Percentiles rank a stretch among this genome's conserved stretches.
These are phyloP conservation scores for Avena atlantica DNA, from an alignment of 176 grass and related monocot species.

Conservation along the genomic window DNA sequence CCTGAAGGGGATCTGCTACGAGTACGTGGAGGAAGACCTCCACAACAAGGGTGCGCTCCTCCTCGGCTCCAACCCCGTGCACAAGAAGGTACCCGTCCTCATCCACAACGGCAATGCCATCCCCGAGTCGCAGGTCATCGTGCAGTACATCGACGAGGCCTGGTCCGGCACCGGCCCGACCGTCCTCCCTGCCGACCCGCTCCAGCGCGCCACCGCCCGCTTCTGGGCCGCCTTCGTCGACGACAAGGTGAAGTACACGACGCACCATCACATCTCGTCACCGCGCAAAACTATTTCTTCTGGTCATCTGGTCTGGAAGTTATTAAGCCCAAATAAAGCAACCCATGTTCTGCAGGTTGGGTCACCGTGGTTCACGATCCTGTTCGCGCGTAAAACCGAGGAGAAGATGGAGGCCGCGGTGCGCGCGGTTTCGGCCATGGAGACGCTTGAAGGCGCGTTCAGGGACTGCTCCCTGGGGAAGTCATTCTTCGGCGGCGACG, in stretches of 20 bases:
- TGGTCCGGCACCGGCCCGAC: slow-evolving; percentile 20
- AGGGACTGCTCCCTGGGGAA: neutral
- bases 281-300: neutral
- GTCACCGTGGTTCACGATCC: slow-evolving; percentile 42
- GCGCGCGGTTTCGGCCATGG: slow-evolving; percentile 26
- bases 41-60: slow-evolving; percentile 61
- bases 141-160: slow-evolving; percentile 73
- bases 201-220: slow-evolving; percentile 49
- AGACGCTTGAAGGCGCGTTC: slow-evolving; percentile 60
- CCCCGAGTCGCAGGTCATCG: slow-evolving; percentile 60
- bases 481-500: slow-evolving; percentile 49
- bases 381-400: slow-evolving; percentile 31
- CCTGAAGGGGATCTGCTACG: slow-evolving; percentile 62
- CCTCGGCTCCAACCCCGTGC: slow-evolving; percentile 55
- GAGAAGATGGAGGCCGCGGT: slow-evolving; percentile 42
- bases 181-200: slow-evolving; percentile 51
- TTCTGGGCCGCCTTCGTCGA: slow-evolving; percentile 75
- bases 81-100: slow-evolving; percentile 72
- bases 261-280: neutral
- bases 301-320: neutral
- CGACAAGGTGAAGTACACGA: slow-evolving; percentile 53
- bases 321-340: neutral
- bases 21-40: slow-evolving; percentile 62
- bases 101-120: slow-evolving; percentile 60
- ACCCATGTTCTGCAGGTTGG: slow-evolving; percentile 30